phyloP scores from a whole-genome alignment of 768 basidiomycete species.

The Heimioporus sp. region DNA sequence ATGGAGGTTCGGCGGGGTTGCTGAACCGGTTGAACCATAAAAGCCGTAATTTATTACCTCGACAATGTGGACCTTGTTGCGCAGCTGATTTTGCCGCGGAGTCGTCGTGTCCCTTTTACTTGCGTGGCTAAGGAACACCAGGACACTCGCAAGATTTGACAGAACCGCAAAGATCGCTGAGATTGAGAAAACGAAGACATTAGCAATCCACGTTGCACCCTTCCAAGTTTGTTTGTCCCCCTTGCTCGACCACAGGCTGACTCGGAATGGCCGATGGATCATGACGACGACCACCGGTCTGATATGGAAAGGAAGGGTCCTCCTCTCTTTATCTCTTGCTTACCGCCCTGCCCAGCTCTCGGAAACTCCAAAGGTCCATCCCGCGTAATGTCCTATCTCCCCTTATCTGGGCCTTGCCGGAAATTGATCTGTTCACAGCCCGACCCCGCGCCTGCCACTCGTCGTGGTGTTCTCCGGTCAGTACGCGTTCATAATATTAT shows the following conservation, averaged over 20 bases:
- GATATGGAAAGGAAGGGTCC: constrained; percentile 88
- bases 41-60: constrained; percentile 20
- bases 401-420: constrained; percentile 39
- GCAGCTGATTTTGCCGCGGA: constrained; percentile 31
- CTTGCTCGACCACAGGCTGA: too few species aligned
- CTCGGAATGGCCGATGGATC: constrained; percentile 88
- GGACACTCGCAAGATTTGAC: constrained; percentile 6
- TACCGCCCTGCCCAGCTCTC: constrained; percentile 50
- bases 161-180: too few species aligned
- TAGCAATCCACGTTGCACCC: too few species aligned
- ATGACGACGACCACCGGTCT: constrained; percentile 88
- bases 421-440: constrained; percentile 92
- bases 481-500: too few species aligned
- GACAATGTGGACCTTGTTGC: constrained; percentile 33
- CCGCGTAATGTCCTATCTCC: constrained; percentile 7
- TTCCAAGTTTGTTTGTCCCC: too few species aligned
- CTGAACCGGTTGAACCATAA: too few species aligned
- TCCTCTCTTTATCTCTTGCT: neutral
- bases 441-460: constrained; percentile 76
- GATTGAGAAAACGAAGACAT: neutral
- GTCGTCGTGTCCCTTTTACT: constrained; percentile 25
- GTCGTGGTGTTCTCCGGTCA: constrained; percentile 81
- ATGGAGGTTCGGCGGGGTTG: too few species aligned
- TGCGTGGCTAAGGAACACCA: constrained; percentile 10
- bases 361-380: constrained; percentile 82